Evolutionary conservation across 192 early-diverging fungal genomes (phyloP).

Genomic region (Powellomyces hirtus): DNA sequence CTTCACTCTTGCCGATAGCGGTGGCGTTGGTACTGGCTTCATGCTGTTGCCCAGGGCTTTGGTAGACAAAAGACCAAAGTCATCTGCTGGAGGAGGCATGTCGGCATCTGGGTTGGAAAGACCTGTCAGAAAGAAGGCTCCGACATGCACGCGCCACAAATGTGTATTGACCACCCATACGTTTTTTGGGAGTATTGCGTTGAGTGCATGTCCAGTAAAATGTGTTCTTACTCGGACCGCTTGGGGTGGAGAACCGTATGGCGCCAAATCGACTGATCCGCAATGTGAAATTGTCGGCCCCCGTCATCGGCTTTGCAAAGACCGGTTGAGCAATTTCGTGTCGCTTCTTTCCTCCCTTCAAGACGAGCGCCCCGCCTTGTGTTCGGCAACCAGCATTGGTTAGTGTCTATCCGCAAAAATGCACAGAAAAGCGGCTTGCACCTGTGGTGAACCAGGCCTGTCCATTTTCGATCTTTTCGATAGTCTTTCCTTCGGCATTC

Average conservation of each 20-base stretch:
- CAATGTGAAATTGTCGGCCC: not conserved
- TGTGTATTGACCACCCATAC: not conserved
- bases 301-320: not conserved
- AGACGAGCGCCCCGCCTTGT: not conserved
- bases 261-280: not conserved
- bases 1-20: too few relatives aligned
- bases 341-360: not conserved
- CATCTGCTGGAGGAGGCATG: not conserved
- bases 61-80: too few relatives aligned
- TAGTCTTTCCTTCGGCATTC: not conserved
- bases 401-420: not conserved
- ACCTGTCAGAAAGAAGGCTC: not conserved
- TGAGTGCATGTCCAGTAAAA: not conserved
- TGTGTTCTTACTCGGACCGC: not conserved
- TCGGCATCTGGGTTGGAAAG: not conserved
- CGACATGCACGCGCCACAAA: not conserved
- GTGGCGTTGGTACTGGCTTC: too few relatives aligned
- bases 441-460: not conserved
- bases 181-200: not conserved
- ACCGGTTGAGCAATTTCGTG: not conserved
- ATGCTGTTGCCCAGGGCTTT: too few relatives aligned
- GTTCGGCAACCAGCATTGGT: not conserved
- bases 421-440: not conserved
- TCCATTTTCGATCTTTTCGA: not conserved
- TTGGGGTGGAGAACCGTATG: not conserved